These are phyloP conservation scores for Trichocomaceae sp. DNA, from an alignment of 2,329 filamentous ascomycete genomes.

Conservation along the genomic window DNA sequence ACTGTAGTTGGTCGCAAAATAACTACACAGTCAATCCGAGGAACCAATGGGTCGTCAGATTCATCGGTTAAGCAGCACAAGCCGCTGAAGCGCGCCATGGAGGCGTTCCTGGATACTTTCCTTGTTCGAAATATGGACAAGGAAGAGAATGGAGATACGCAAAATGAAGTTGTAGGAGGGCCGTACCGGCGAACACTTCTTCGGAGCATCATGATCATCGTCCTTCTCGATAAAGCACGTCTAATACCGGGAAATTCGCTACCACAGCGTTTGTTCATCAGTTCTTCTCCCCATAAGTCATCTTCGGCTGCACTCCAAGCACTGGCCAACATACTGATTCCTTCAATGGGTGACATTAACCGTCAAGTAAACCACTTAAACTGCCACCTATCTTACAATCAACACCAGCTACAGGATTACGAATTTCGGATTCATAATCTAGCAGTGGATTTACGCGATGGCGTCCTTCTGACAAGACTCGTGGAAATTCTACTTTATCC, in stretches of 20 bases:
- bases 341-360: slow-evolving; percentile 52
- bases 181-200: slow-evolving; percentile 52
- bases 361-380: slow-evolving; percentile 51
- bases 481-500: slow-evolving; percentile 52
- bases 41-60: slow-evolving; percentile 1
- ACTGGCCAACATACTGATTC: slow-evolving; percentile 49
- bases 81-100: slow-evolving; percentile 39
- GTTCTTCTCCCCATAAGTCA: slow-evolving; percentile 49
- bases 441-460: slow-evolving; percentile 57
- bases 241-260: slow-evolving; percentile 24
- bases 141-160: slow-evolving; percentile 15
- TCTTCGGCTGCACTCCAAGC: slow-evolving; percentile 49
- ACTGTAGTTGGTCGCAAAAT: slow-evolving; percentile 53
- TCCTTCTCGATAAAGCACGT: slow-evolving; percentile 53
- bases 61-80: slow-evolving; percentile 16
- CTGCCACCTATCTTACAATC: slow-evolving; percentile 49
- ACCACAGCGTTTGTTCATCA: slow-evolving; percentile 45
- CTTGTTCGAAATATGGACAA: slow-evolving; percentile 54
- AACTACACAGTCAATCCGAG: slow-evolving; percentile 14
- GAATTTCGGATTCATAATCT: slow-evolving; percentile 54
- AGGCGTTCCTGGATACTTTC: slow-evolving; percentile 51
- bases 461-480: slow-evolving; percentile 53
- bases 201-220: slow-evolving; percentile 54
- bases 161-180: slow-evolving; percentile 12
- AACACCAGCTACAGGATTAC: slow-evolving; percentile 55